Conservation (phyloP, 2,329 filamentous ascomycete species). For the Phyllosticta citribraziliensis region DNA sequence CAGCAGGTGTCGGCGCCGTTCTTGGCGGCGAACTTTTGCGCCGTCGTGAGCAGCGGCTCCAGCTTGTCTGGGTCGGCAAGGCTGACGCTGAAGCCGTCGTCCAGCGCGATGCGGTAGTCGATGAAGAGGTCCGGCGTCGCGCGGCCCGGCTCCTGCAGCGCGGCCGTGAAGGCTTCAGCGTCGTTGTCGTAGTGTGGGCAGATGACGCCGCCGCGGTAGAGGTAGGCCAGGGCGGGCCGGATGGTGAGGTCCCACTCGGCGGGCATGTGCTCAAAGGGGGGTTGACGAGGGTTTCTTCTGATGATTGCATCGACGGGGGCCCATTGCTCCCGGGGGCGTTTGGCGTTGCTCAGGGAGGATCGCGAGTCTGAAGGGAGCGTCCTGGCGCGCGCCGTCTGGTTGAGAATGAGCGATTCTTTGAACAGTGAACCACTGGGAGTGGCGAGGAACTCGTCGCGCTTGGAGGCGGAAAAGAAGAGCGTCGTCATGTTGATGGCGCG, state of each 20-base stretch:
- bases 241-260: constrained; percentile 32
- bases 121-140: constrained; percentile 34
- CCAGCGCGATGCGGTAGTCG: constrained; percentile 25
- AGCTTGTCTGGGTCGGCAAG: constrained; percentile 26
- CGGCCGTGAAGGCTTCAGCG: constrained; percentile 29
- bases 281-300: background rate
- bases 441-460: constrained; percentile 2
- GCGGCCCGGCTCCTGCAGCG: constrained; percentile 28
- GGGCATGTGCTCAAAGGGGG: constrained; percentile 21
- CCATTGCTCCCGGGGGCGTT: constrained; percentile 30
- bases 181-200: constrained; percentile 18
- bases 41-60: constrained; percentile 24
- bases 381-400: constrained; percentile 32
- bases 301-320: constrained; percentile 23
- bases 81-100: constrained; percentile 16
- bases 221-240: constrained; percentile 34
- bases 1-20: constrained; percentile 19
- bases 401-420: constrained; percentile 29
- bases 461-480: constrained; percentile 26
- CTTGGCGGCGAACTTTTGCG: constrained; percentile 20
- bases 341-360: constrained; percentile 28
- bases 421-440: constrained; percentile 31
- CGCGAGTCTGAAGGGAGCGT: constrained; percentile 27
- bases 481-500: constrained; percentile 27
- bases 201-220: constrained; percentile 40